phyloP scores from a whole-genome alignment of 441 rosid species.

The Melastoma candidum region DNA sequence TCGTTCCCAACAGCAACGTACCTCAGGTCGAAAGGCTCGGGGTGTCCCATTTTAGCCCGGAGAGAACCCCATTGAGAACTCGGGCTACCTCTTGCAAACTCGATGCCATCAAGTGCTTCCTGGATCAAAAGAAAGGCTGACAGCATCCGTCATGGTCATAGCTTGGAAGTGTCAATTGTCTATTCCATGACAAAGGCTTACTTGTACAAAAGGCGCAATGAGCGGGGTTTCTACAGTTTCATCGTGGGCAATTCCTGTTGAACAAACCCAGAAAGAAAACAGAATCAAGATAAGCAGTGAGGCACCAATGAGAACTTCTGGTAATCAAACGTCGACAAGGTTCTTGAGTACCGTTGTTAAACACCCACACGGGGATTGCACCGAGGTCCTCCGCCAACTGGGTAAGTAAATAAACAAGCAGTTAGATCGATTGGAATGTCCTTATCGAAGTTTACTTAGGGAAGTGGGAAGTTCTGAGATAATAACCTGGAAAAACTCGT shows the following conservation, averaged over 20 bases:
- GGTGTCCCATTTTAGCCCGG: constrained; percentile 82
- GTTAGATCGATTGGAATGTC: no score
- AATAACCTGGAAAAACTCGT: constrained; percentile 72
- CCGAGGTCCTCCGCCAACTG: constrained; percentile 86
- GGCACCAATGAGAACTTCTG: neutral
- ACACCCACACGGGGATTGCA: constrained; percentile 73
- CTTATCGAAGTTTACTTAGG: no score
- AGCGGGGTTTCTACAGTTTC: constrained; percentile 61
- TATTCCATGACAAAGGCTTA: constrained; percentile 16
- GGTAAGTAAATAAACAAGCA: constrained; percentile 9
- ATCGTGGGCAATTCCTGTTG: constrained; percentile 71
- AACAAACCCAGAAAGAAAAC: constrained; percentile 9
- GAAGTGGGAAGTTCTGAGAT: no score
- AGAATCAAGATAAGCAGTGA: neutral
- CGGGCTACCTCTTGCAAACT: constrained; percentile 70
- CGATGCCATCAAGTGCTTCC: constrained; percentile 93
- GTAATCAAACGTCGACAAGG: neutral
- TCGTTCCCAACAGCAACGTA: constrained; percentile 88
- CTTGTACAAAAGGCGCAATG: constrained; percentile 70
- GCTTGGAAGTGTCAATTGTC: no score
- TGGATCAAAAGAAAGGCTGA: constrained; percentile 9
- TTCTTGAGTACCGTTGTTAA: constrained; percentile 57
- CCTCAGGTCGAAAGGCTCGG: constrained; percentile 72
- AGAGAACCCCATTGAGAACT: constrained; percentile 71
- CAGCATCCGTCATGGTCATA: no score